Base-by-base conservation (phyloP, 129 eudicot genomes). In the Oenanthe sinensis region DNA sequence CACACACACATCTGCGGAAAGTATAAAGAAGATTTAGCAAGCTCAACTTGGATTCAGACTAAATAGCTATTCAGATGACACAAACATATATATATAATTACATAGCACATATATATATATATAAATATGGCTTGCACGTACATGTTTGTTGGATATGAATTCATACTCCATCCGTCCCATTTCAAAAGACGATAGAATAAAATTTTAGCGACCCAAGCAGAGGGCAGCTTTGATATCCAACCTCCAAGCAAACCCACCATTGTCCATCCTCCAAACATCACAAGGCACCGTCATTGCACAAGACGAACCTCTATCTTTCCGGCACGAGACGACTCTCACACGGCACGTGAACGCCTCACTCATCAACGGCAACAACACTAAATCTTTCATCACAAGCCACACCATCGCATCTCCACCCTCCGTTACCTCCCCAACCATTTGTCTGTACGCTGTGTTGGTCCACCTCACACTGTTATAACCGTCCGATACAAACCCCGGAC, bases 221-320 rank as follows among this genome's bases (percentile, higher is more conserved):
- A 92, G 87, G 2, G 97, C 96, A 44, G 97, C 93, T 30, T 86
- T 78, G 24, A 88, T 85, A 49, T 92, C 97, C 63, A 92, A 62
- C 81, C 93, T 82, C 97, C 97, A 92, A 80, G 96, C 96, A 88
- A 77, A 90, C 71, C 93, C 96, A 37, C 97, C 97, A 46, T 79
- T 71, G 14, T 78, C 82, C 92, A 92, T 65, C 81, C 86, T 88
- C 97, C 98, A 90, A 42, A 93, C 97, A 75, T 93, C 98, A 62
- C 96, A 90, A 58, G 97, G 96, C 71, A 90, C 84, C 81, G 92
- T 88, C 42, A 77, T 36, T 44, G 80, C 52, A 17, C 63, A 7
- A 13, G 67, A 8, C 4, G 14, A 19, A 58, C n/a, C 76, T 37
- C 65, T 52, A 52, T 77, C 82, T 50, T 67, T 63, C 75, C 91